Evolutionary conservation across 2,329 filamentous ascomycete genomes (phyloP).

Genomic region (Fusarium coicis): DNA sequence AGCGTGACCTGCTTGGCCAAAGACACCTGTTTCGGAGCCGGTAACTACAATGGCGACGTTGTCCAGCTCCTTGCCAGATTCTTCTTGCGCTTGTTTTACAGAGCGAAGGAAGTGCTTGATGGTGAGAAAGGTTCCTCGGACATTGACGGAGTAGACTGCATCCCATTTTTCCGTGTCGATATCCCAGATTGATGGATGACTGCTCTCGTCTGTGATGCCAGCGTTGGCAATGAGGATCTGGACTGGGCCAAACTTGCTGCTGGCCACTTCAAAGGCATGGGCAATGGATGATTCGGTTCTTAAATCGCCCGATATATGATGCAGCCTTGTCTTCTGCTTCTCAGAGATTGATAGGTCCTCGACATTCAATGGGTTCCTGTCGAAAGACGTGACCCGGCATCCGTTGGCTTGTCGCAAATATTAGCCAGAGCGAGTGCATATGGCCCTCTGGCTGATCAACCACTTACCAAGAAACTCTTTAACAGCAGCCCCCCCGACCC

Average conservation of each 20-base stretch:
- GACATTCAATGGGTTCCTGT: not conserved
- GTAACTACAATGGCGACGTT: not conserved
- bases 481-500: not conserved
- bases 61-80: rapidly evolving
- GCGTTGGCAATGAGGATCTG: not conserved
- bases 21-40: not conserved
- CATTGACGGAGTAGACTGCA: not conserved
- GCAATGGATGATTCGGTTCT: not conserved
- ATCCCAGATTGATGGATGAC: not conserved
- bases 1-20: not conserved
- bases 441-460: rapidly evolving
- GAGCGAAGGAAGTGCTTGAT: not conserved
- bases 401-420: not conserved
- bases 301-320: not conserved
- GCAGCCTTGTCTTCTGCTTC: not conserved
- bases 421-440: not conserved
- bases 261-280: not conserved
- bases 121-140: not conserved
- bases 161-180: not conserved
- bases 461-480: not conserved
- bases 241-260: not conserved
- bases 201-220: not conserved
- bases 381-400: not conserved
- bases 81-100: rapidly evolving
- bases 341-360: not conserved